phyloP scores from a whole-genome alignment of 164 flowering plant species.

The Stephania cephalantha region DNA sequence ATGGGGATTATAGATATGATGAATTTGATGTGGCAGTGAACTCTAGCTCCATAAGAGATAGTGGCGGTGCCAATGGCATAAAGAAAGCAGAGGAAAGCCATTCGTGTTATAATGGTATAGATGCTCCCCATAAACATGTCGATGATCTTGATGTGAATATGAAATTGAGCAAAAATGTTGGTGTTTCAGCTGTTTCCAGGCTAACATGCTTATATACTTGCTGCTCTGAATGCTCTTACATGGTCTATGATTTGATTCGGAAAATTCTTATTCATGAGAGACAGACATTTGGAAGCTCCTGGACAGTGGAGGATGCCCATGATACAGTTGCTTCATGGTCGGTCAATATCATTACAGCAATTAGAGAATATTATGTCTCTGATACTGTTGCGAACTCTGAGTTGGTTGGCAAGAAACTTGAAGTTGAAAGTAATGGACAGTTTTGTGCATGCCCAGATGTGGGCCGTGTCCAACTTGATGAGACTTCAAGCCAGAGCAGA shows the following conservation, averaged over 20 bases:
- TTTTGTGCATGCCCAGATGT: constrained; percentile 18
- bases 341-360: constrained; percentile 44
- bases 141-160: constrained; percentile 10
- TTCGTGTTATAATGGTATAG: constrained; percentile 13
- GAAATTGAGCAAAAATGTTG: constrained; percentile 12
- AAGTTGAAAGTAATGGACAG: constrained; percentile 6
- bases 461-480: constrained; percentile 2
- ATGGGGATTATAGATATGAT: constrained; percentile 12
- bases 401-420: constrained; percentile 14
- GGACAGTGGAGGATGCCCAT: constrained; percentile 65
- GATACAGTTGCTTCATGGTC: constrained; percentile 66
- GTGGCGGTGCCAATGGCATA: constrained; percentile 20
- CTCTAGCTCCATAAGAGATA: constrained; percentile 13
- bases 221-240: constrained; percentile 52
- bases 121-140: constrained; percentile 11
- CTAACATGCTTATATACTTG: constrained; percentile 47
- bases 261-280: constrained; percentile 38
- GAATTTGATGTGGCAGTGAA: constrained; percentile 14
- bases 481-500: constrained; percentile 22
- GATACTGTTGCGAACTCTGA: constrained; percentile 15
- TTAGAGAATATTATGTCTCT: constrained; percentile 30
- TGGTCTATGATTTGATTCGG: constrained; percentile 36
- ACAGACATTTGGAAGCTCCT: constrained; percentile 27
- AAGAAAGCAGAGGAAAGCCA: constrained; percentile 9
- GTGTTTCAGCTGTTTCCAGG: constrained; percentile 23